Evolutionary conservation across 73 alveolate genomes (phyloP), one percentile per base, ranked within the genome.

Genomic region (Halteria grandinella): DNA sequence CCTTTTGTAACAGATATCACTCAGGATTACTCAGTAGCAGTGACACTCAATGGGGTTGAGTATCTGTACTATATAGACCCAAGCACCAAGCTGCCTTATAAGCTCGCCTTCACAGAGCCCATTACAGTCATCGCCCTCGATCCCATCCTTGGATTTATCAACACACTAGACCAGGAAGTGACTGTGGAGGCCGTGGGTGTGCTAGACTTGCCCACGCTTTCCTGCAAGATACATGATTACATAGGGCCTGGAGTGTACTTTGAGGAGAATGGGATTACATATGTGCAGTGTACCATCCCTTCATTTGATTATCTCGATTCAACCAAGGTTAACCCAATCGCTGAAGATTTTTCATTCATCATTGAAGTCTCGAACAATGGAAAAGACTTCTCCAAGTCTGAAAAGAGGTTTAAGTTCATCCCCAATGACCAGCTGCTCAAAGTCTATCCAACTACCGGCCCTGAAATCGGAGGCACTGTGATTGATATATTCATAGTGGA

Each of bases 291-390:
- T 28, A 37, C 55, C 18, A 73, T 73, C 55, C 85, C 85, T 24
- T 73, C 85, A 14, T 73, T 24, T 32, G 11, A 36, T 20, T 34
- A 14, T 48, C 15, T 73, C 5, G 1, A 32, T 12, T 17, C 29
- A 1, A 31, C 85, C 1, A 24, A 60, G 29, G 43, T 25, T n/a
- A 73, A 55, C 10, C 33, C 55, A 4, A 73, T 73, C 2, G 1
- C 29, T 12, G 20, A 6, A 6, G 18, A 73, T 39, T 41, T 55
- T 39, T 48, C 33, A 5, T 48, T 53, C 14, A 23, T 18, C 5
- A 45, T 66, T 17, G 85, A 73, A 24, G 75, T 73, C 29, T 32
- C 64, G 6, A 32, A 73, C 23, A 53, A 73, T 54, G 85, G 85
- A 4, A 21, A 50, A 36, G 58, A 73, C 10, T 73, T 54, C 27